Conservation (phyloP, 768 basidiomycete species). For the Lactifluus hygrophoroides region DNA sequence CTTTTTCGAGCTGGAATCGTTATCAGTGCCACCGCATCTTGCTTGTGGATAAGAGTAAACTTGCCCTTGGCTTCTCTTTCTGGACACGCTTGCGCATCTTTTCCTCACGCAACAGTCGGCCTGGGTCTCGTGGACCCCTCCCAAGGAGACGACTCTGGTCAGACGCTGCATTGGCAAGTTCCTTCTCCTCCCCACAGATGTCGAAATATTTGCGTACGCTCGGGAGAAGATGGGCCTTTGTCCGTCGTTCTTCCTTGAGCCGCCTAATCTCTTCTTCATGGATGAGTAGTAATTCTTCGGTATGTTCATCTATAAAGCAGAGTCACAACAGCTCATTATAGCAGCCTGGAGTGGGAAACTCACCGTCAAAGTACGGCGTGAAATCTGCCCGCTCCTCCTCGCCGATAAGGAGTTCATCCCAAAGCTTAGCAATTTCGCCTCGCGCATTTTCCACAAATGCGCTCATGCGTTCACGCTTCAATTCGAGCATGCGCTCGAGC, state of each 20-base stretch:
- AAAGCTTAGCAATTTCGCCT: slow-evolving; percentile 68
- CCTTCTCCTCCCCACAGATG: slow-evolving; percentile 83
- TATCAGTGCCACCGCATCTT: neutral
- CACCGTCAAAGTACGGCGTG: slow-evolving; percentile 76
- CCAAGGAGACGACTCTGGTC: slow-evolving; percentile 80
- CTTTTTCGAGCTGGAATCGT: slow-evolving; percentile 68
- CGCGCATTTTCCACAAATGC: slow-evolving; percentile 77
- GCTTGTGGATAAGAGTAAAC: slow-evolving; percentile 23
- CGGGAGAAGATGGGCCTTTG: slow-evolving; percentile 67
- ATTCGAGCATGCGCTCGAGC: slow-evolving; percentile 78
- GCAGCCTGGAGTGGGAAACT: slow-evolving; percentile 20
- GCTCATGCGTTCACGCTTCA: slow-evolving; percentile 83
- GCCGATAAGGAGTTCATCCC: slow-evolving; percentile 81
- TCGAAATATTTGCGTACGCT: slow-evolving; percentile 84
- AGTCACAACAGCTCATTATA: neutral
- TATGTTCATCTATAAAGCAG: slow-evolving; percentile 59
- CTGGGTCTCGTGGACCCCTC: slow-evolving; percentile 74
- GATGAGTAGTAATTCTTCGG: slow-evolving; percentile 75
- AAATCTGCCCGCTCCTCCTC: slow-evolving; percentile 78
- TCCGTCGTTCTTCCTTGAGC: slow-evolving; percentile 73
- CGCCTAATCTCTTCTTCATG: slow-evolving; percentile 81
- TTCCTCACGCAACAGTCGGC: slow-evolving; percentile 83
- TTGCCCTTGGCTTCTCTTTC: slow-evolving; percentile 87
- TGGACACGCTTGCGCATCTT: slow-evolving; percentile 93
- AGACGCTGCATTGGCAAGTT: slow-evolving; percentile 69